Conservation (phyloP, 2,329 filamentous ascomycete genomes). For the Scedosporium boydii region DNA sequence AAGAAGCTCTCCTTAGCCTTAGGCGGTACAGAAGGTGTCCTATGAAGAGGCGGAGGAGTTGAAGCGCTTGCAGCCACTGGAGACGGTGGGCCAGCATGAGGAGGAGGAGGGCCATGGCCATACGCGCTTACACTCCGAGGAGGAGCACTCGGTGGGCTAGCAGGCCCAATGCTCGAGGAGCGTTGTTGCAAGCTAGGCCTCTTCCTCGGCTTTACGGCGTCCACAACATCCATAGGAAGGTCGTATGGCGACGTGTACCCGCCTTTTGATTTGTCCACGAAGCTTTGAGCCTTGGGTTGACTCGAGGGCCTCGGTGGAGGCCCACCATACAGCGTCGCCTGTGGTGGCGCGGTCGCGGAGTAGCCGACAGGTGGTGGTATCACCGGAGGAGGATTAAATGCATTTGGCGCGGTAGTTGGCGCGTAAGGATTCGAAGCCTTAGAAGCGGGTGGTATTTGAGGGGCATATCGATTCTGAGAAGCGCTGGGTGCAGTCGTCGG, state of each 20-base stretch:
- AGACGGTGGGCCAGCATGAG: conserved; percentile 7
- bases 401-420: conserved; percentile 10
- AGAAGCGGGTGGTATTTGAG: conserved; percentile 11
- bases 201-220: conserved; percentile 55
- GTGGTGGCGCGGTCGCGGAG: conserved; percentile 12
- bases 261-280: conserved; percentile 80
- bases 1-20: conserved; percentile 55
- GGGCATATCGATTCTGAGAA: conserved; percentile 11
- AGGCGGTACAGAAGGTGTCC: conserved; percentile 23
- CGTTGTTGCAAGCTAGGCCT: conserved; percentile 49
- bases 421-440: conserved; percentile 4
- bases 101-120: conserved; percentile 17
- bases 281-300: conserved; percentile 62
- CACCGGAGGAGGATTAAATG: conserved; percentile 10
- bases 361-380: conserved; percentile 13
- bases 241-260: conserved; percentile 95
- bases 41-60: conserved; percentile 19
- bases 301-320: conserved; percentile 30
- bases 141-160: conserved; percentile 31
- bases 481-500: not conserved
- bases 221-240: conserved; percentile 70
- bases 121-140: conserved; percentile 55
- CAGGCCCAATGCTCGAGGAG: conserved; percentile 30
- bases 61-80: conserved; percentile 20
- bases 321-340: conserved; percentile 25